phyloP scores from a whole-genome alignment of 805 yeast species.

The Nakazawaea anatomiae region DNA sequence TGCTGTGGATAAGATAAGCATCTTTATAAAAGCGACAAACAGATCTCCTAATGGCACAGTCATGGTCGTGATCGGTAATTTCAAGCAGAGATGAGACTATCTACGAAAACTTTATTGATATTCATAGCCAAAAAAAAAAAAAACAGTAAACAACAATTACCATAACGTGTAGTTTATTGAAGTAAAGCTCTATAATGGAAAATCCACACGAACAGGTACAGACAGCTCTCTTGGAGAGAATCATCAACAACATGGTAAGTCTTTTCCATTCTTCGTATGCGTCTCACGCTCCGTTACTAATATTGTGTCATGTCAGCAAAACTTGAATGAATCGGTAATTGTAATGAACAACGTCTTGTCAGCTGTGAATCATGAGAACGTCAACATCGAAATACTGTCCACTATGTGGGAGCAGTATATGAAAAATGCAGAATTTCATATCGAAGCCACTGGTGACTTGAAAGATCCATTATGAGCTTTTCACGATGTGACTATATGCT shows the following conservation, averaged over 20 bases:
- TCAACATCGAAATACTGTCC: slow-evolving; percentile 64
- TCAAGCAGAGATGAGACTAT: no score
- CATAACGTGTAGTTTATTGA: neutral
- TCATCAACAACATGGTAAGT: slow-evolving; percentile 71
- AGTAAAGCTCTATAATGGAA: slow-evolving; percentile 43
- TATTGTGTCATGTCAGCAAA: slow-evolving; percentile 36
- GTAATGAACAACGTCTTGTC: slow-evolving; percentile 57
- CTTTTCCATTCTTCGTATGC: neutral
- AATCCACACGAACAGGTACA: slow-evolving; percentile 85
- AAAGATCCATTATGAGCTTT: slow-evolving; percentile 37
- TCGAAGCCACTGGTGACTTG: slow-evolving; percentile 59
- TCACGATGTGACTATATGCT: no score
- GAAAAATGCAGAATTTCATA: slow-evolving; percentile 62
- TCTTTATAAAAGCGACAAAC: slow-evolving; percentile 1
- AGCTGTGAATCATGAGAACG: slow-evolving; percentile 58
- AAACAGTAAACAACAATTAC: neutral
- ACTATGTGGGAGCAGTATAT: slow-evolving; percentile 78
- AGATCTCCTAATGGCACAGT: neutral
- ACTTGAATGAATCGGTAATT: slow-evolving; percentile 64
- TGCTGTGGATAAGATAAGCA: slow-evolving; percentile 4
- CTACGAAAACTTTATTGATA: no score
- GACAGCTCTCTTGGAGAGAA: slow-evolving; percentile 66
- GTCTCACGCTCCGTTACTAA: neutral
- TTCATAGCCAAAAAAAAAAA: neutral
- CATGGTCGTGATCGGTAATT: neutral